Percentiles rank a stretch among this genome's conserved stretches.
These are phyloP conservation scores for Peronospora farinosa DNA, from an alignment of 352 stramenopile genomes.

Conservation along the genomic window DNA sequence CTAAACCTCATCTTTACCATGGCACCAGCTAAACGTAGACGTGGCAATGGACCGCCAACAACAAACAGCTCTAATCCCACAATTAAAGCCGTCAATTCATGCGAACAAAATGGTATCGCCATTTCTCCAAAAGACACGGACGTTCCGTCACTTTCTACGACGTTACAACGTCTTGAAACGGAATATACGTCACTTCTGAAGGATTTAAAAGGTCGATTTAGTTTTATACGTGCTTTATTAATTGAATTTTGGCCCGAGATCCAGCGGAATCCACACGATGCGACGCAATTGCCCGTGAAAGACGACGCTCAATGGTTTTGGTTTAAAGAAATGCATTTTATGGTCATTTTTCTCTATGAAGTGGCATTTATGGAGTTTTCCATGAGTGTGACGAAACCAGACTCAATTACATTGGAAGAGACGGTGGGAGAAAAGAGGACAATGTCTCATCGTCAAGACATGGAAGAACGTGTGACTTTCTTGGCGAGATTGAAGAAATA, in stretches of 20 bases:
- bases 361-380: constrained; percentile 85
- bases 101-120: constrained; percentile 9
- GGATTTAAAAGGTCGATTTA: constrained; percentile 34
- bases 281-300: constrained; percentile 28
- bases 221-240: constrained; percentile 60
- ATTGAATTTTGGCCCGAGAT: constrained; percentile 68
- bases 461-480: constrained; percentile 73
- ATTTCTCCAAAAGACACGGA: neutral
- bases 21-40: constrained; percentile 37
- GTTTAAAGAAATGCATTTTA: constrained; percentile 75
- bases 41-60: constrained; percentile 13
- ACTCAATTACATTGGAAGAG: constrained; percentile 44
- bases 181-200: constrained; percentile 28
- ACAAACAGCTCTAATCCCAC: constrained; percentile 14
- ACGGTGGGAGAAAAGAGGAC: constrained; percentile 43
- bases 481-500: constrained; percentile 57
- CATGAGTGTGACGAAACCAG: constrained; percentile 74
- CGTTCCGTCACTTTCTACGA: neutral
- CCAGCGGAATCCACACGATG: constrained; percentile 39
- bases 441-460: constrained; percentile 58
- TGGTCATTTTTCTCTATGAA: constrained; percentile 79
- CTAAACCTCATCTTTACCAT: constrained; percentile 11
- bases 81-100: neutral
- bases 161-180: constrained; percentile 14
- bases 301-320: constrained; percentile 74